Evolutionary conservation across 2,329 filamentous ascomycete species (phyloP), one percentile per base, ranked within the genome.

Genomic region (Xylariaceae sp.): DNA sequence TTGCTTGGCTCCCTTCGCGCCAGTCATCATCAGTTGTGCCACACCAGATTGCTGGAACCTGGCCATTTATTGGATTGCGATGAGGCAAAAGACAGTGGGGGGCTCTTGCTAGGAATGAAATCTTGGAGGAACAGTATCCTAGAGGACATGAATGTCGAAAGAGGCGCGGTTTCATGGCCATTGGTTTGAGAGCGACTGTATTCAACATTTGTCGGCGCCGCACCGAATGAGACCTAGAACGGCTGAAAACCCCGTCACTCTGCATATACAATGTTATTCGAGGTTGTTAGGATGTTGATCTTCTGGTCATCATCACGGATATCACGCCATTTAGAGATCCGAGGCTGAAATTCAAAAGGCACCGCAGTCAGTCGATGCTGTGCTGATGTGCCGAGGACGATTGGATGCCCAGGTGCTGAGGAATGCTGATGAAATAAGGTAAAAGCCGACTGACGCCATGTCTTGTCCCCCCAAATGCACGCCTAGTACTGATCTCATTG

Each of bases 361-460:
- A n/a, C n/a, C n/a, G n/a, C n/a, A n/a, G n/a, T n/a, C n/a, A n/a
- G n/a, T n/a, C n/a, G n/a, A n/a, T n/a, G n/a, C n/a, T n/a, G n/a
- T n/a, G n/a, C n/a, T n/a, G n/a, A n/a, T n/a, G 37, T 3, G 45
- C 7, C 24, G 34, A 49, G 26, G 36, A 51, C 16, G 9, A 29
- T 48, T 39, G 45, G 45, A 49, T n/a, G n/a, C n/a, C n/a, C n/a
- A n/a, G n/a, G n/a, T 36, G 29, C 17, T 36, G 21, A 16, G 21
- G 8, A 49, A 39, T 16, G 26, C 8, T 51, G 31, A 5, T 28
- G 7, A 47, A 37, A 36, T 34, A 29, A 36, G 9, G 16, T 19
- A 29, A 48, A 49, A 44, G 50, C 55, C 54, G 34, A 50, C 49
- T 58, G 55, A 58, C 55, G 55, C 55, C 55, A 58, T 58, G 8